A percentile compares a stretch with the other conserved stretches of the same genome.
Conservation (phyloP, 805 yeast species). For the Soucietia sequanensis region DNA sequence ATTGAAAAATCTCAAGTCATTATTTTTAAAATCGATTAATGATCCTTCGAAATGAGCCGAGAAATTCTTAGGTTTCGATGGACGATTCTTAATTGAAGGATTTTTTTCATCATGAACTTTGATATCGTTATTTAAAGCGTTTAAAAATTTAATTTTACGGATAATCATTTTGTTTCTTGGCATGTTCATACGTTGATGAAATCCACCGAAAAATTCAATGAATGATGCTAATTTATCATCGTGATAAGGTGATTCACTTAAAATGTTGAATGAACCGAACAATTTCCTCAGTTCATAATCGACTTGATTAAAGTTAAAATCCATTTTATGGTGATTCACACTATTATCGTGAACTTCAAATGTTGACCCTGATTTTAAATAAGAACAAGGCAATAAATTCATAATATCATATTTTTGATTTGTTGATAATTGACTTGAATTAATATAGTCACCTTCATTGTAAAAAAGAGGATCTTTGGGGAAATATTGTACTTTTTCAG, state of each 20-base stretch:
- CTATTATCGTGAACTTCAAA: conserved; percentile 8
- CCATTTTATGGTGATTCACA: too few species aligned
- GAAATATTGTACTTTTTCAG: too few species aligned
- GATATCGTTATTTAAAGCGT: conserved; percentile 1
- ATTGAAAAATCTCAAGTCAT: conserved; percentile 36
- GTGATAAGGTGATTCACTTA: neutral
- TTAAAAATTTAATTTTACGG: neutral
- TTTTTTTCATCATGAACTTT: conserved; percentile 3
- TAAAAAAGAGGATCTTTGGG: too few species aligned
- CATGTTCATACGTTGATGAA: conserved; percentile 3
- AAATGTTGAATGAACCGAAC: conserved; percentile 17
- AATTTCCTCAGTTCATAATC: conserved; percentile 16
- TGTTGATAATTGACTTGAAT: too few species aligned
- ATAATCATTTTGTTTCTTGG: conserved; percentile 3
- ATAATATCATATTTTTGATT: conserved; percentile 16
- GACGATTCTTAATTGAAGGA: conserved; percentile 1
- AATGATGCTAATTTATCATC: conserved; percentile 9
- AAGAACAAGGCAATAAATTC: conserved; percentile 18
- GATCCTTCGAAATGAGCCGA: conserved; percentile 23
- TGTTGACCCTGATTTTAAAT: conserved; percentile 22
- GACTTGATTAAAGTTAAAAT: conserved; percentile 21
- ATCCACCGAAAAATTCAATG: conserved; percentile 12
- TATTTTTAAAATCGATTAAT: conserved; percentile 33
- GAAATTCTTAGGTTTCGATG: conserved; percentile 5
- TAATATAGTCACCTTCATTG: too few species aligned